These are phyloP conservation scores for Metarhizium sp. DNA, from an alignment of 2,329 filamentous ascomycete genomes.

Conservation along the genomic window DNA sequence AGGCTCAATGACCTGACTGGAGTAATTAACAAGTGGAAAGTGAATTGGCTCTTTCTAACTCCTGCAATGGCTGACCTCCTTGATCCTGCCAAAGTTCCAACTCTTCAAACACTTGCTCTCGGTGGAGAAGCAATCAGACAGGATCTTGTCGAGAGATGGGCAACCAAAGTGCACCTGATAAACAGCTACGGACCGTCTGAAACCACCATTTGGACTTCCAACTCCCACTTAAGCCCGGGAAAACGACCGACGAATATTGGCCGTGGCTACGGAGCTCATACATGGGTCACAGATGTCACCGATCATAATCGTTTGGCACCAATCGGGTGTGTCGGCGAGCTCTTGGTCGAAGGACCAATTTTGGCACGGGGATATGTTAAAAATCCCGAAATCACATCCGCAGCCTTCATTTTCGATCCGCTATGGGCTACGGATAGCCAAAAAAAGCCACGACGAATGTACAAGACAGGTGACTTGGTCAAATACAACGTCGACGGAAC, in stretches of 20 bases:
- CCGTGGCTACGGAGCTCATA: no score
- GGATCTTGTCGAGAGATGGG: neutral
- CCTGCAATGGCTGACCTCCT: neutral
- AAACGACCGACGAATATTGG: neutral
- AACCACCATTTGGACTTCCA: neutral
- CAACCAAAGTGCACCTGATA: neutral
- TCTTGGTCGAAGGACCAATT: conserved; percentile 17
- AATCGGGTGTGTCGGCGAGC: conserved; percentile 15
- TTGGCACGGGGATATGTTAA: conserved; percentile 15
- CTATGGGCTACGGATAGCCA: conserved; percentile 18
- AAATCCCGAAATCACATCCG: conserved; percentile 12
- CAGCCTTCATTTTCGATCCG: conserved; percentile 30
- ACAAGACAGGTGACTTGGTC: neutral
- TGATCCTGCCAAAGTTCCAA: neutral
- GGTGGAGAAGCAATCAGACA: neutral
- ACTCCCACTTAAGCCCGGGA: no score
- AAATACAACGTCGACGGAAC: neutral
- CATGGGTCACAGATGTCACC: conserved; percentile 14
- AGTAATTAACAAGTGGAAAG: neutral
- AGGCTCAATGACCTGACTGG: neutral
- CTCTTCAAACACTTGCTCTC: neutral
- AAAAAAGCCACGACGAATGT: neutral
- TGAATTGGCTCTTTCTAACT: neutral
- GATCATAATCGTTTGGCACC: conserved; percentile 11
- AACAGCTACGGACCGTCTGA: neutral